Evolutionary conservation across 352 stramenopile species (phyloP).

Genomic region (Globisporangium okanoganense): DNA sequence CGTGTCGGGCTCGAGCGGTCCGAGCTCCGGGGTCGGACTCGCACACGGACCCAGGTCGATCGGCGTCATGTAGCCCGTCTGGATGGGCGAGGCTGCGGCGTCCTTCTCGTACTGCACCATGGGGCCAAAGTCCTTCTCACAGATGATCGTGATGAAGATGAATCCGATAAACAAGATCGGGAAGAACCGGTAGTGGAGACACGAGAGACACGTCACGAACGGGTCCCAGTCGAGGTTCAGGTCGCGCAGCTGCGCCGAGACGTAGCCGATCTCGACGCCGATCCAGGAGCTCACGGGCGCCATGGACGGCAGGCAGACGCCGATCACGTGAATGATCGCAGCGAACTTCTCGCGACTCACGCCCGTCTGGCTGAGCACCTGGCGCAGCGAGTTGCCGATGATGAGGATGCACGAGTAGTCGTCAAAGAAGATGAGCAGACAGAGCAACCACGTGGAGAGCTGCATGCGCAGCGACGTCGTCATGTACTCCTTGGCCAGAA

Average conservation of each 20-base stretch:
- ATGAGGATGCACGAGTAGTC: slow-evolving; percentile 92
- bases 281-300: slow-evolving; percentile 89
- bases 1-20: slow-evolving; percentile 62
- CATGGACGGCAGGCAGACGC: slow-evolving; percentile 86
- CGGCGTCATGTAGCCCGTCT: slow-evolving; percentile 58
- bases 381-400: slow-evolving; percentile 82
- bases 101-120: slow-evolving; percentile 88
- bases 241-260: slow-evolving; percentile 67
- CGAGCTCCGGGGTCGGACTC: slow-evolving; percentile 62
- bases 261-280: slow-evolving; percentile 87
- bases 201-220: slow-evolving; percentile 84
- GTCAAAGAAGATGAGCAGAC: slow-evolving; percentile 90
- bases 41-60: slow-evolving; percentile 62
- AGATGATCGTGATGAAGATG: slow-evolving; percentile 90
- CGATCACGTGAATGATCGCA: slow-evolving; percentile 86
- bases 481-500: slow-evolving; percentile 79
- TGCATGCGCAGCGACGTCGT: slow-evolving; percentile 80
- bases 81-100: slow-evolving; percentile 63
- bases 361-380: slow-evolving; percentile 76
- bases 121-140: slow-evolving; percentile 82
- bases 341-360: slow-evolving; percentile 89
- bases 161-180: slow-evolving; percentile 86
- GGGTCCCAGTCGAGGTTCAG: slow-evolving; percentile 85
- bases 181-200: slow-evolving; percentile 85
- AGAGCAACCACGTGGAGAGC: slow-evolving; percentile 79